Base-by-base conservation (phyloP, 805 yeast genomes). In the Candida ficus region DNA sequence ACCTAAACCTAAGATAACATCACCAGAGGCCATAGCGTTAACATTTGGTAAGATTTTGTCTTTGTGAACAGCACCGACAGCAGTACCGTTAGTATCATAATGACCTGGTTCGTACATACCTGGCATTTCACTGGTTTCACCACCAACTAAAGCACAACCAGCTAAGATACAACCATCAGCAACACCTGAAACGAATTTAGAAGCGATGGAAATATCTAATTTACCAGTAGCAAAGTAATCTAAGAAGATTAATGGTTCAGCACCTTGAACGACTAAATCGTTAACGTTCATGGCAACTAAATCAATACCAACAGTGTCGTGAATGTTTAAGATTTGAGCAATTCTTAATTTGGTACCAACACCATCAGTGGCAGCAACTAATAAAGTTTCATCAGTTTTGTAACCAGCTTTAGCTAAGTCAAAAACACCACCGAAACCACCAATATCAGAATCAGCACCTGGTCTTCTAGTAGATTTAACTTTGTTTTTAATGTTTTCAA, bases 41-140 rank as follows among this genome's bases (percentile, higher is more conserved):
- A 71, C 59, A 49, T 74, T 75, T 37, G 99, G 99, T 50, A 93
- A 70, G 36, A 93, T 76, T 45, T 76, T 73, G 42, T 68, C 64
- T 56, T 83, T 87, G 50, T 76, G 68, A 5, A 93, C 97, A 12
- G 99, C 99, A 57, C 99, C 99, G 33, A 93, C 90, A 39, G 97
- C 95, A 28, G 99, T 95, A 64, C 99, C 99, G 58, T 91, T 93
- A 45, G 96, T 90, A 64, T 93, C 99, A 60, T 93, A 93, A 66
- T 93, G 98, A 26, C 95, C 95, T 42, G 80, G 88, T 44, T 82
- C 85, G 58, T 93, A 93, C 85, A 93, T 87, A 50, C 99, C 99
- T 21, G 99, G 99, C 99, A 93, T 93, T 71, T 93, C 99, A 40
- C 95, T 84, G 29, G 99, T 93, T 67, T 93, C 99, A 50, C 99